phyloP scores from a whole-genome alignment of 2,329 filamentous ascomycete genomes.

The Stagonosporopsis chrysanthemi region DNA sequence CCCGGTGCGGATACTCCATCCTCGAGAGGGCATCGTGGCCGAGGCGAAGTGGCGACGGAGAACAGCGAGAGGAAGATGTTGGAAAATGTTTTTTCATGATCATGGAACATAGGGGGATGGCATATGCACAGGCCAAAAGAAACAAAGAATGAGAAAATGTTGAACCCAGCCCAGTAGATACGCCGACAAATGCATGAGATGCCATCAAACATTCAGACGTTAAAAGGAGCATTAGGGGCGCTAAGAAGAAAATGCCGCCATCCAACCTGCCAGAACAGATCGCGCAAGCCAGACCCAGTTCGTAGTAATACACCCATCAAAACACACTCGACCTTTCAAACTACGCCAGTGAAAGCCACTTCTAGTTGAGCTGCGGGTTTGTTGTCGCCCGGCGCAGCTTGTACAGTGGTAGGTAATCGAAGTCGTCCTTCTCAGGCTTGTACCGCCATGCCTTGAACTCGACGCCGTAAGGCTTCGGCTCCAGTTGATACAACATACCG shows the following conservation, averaged over 20 bases:
- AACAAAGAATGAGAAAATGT: background rate
- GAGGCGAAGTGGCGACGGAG: background rate
- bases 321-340: background rate
- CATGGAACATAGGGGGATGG: background rate
- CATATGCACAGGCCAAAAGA: constrained; percentile 4
- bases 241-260: constrained; percentile 4
- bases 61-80: background rate
- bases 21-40: background rate
- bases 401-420: constrained; percentile 86
- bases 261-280: background rate
- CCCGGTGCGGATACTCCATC: too few relatives aligned
- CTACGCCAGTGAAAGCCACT: constrained; percentile 6
- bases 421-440: constrained; percentile 78
- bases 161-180: background rate
- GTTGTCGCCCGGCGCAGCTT: constrained; percentile 67
- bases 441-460: constrained; percentile 97
- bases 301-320: constrained; percentile 18
- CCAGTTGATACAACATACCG: constrained; percentile 91
- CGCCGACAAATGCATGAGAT: constrained; percentile 14
- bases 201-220: constrained; percentile 14
- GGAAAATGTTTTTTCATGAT: background rate
- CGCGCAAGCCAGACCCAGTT: background rate
- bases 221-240: constrained; percentile 6
- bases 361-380: constrained; percentile 27
- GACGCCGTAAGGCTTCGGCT: constrained; percentile 97